Base-by-base conservation (phyloP, 1,139 yeast species). In the Yamadazyma spencermartinsiae region DNA sequence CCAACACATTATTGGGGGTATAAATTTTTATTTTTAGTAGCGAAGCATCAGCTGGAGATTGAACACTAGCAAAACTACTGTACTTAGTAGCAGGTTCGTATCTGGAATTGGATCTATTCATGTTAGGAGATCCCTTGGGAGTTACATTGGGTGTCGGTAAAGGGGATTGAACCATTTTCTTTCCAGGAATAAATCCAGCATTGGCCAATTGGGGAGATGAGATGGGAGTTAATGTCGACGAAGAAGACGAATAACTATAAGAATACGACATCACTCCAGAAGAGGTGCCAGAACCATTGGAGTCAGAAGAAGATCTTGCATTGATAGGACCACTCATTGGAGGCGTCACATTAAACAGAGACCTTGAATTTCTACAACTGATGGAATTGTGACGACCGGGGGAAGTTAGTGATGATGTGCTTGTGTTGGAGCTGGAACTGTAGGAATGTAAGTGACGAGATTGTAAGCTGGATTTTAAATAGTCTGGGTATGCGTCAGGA, bases 21-120 rank as follows among this genome's bases (percentile, higher is more conserved):
- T 39, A 50, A 13, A 60, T 48, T 30, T 58, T 58, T 15, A 60
- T 42, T 34, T 58, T 58, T 26, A 60, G 19, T 3, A 30, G 16
- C 7, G 23, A 19, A n/a, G 33, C 17, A 4, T 18, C 8, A 13
- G 33, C n/a, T 8, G 25, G 19, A 18, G 33, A 8, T 15, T 31
- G 23, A 6, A 29, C 32, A 11, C 29, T 26, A 6, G 29, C 6
- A 26, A 26, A 26, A 14, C 29, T 26, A 17, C 17, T 13, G 17
- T 13, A 26, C 14, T 26, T 12, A 13, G 5, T 5, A 12, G 17
- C 12, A 26, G 17, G 4, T 13, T 26, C 29, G 7, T 13, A 14
- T 6, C 7, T 26, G 29, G 29, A 11, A 23, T 11, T 23, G 26
- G 26, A 7, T 23, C n/a, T 23, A 12, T 7, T 23, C 12, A 8